phyloP scores from a whole-genome alignment of 1,139 yeast species.

The Taiozyma onychis region DNA sequence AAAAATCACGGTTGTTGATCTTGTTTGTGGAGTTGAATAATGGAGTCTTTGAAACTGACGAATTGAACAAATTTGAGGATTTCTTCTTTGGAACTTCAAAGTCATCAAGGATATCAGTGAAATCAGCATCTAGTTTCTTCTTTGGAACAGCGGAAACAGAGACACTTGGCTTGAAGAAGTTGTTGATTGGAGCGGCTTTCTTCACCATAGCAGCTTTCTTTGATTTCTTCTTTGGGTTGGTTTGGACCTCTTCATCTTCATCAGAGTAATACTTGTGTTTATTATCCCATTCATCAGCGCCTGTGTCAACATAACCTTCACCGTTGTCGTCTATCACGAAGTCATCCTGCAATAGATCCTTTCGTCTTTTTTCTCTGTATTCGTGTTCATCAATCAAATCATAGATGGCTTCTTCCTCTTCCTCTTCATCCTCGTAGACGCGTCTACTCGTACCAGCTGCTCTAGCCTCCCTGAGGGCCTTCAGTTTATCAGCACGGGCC shows the following conservation, averaged over 20 bases:
- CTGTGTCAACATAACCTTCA: conserved; percentile 72
- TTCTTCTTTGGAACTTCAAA: conserved; percentile 26
- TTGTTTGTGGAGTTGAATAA: conserved; percentile 15
- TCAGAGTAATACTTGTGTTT: conserved; percentile 24
- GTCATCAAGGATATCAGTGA: conserved; percentile 45
- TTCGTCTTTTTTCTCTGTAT: conserved; percentile 69
- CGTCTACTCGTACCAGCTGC: conserved; percentile 28
- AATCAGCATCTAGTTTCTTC: conserved; percentile 31
- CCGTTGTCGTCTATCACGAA: conserved; percentile 80
- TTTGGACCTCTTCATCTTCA: conserved; percentile 25
- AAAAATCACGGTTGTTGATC: conserved; percentile 13
- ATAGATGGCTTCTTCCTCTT: conserved; percentile 49
- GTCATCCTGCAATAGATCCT: conserved; percentile 80
- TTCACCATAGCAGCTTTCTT: conserved; percentile 30
- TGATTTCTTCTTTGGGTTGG: conserved; percentile 29
- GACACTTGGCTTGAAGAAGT: conserved; percentile 43
- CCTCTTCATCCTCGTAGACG: conserved; percentile 28
- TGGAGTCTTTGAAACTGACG: conserved; percentile 11
- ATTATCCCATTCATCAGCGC: conserved; percentile 74
- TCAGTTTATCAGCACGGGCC: conserved; percentile 31
- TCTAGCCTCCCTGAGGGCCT: conserved; percentile 37
- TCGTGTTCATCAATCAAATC: conserved; percentile 85
- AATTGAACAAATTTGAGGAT: conserved; percentile 7
- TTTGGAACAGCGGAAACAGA: conserved; percentile 18
- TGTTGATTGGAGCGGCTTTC: conserved; percentile 46